Conservation (phyloP, 495 filamentous ascomycete genomes). For the Polyplosphaeria fusca region DNA sequence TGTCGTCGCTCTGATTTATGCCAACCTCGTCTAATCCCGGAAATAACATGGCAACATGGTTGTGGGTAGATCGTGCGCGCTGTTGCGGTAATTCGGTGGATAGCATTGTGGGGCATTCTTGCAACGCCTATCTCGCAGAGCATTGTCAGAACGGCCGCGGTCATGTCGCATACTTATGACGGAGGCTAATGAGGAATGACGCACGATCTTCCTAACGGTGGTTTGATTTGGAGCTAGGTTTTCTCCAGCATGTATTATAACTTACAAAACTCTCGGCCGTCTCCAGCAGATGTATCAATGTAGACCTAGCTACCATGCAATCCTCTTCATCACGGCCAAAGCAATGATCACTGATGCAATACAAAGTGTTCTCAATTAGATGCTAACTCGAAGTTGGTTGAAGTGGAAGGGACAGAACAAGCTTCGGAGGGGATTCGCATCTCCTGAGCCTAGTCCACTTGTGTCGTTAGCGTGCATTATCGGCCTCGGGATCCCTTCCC, state of each 20-base stretch:
- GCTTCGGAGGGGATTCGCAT: too few relatives aligned
- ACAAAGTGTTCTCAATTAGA: too few relatives aligned
- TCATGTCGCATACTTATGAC: neutral
- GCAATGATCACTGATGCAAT: too few relatives aligned
- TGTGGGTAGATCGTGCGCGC: neutral
- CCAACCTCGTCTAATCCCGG: conserved; percentile 5
- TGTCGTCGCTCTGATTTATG: conserved; percentile 9
- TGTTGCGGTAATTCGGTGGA: neutral
- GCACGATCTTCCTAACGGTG: neutral
- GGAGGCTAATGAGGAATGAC: neutral
- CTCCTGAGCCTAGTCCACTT: too few relatives aligned
- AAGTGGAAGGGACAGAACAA: too few relatives aligned
- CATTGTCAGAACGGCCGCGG: too few relatives aligned
- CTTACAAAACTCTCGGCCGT: neutral
- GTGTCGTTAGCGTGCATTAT: too few relatives aligned
- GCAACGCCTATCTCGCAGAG: neutral
- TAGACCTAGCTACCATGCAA: neutral
- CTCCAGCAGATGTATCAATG: neutral
- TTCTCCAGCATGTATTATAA: neutral
- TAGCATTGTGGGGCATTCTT: neutral
- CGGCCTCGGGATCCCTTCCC: too few relatives aligned
- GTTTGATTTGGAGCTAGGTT: neutral
- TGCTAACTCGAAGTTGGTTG: too few relatives aligned
- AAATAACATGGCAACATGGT: neutral
- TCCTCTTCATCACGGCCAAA: too few relatives aligned